phyloP scores from a whole-genome alignment of 495 filamentous ascomycete genomes.

The Hyaloscypha bicolor region DNA sequence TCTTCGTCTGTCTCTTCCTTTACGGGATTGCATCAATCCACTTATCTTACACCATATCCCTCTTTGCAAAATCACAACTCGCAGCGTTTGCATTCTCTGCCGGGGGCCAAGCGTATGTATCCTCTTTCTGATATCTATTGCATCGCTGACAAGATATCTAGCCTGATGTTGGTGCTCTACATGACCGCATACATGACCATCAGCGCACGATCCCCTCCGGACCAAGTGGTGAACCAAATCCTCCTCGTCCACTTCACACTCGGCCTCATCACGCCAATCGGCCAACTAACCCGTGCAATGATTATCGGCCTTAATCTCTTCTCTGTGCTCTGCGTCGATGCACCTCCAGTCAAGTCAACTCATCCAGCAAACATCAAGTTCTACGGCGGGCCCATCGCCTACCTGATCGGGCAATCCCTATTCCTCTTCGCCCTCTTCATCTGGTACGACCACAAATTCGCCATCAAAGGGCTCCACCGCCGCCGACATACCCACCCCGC shows the following conservation, averaged over 20 bases:
- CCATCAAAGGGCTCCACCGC: conserved; percentile 40
- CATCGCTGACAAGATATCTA: conserved; percentile 34
- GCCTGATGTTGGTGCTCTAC: conserved; percentile 71
- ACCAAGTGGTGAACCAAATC: conserved; percentile 56
- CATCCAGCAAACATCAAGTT: conserved; percentile 69
- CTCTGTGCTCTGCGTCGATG: conserved; percentile 63
- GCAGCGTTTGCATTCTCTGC: conserved; percentile 74
- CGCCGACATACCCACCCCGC: conserved; percentile 33
- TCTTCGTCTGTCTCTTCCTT: conserved; percentile 72
- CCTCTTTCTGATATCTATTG: background rate
- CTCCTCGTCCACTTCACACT: conserved; percentile 66
- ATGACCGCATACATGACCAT: conserved; percentile 69
- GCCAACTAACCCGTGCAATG: conserved; percentile 64
- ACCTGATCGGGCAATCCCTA: conserved; percentile 67
- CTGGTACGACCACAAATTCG: conserved; percentile 61
- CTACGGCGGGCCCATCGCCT: conserved; percentile 77
- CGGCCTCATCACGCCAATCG: conserved; percentile 64
- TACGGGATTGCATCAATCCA: conserved; percentile 72
- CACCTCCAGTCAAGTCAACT: conserved; percentile 49
- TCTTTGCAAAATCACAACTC: conserved; percentile 66
- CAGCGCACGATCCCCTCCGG: conserved; percentile 61
- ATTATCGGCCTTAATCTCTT: conserved; percentile 77
- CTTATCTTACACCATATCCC: conserved; percentile 70
- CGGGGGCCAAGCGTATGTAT: conserved; percentile 53
- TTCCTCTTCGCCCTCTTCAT: conserved; percentile 66